These are phyloP conservation scores for Pichiaceae sp. DNA, from an alignment of 1,139 yeast genomes.

Conservation along the genomic window DNA sequence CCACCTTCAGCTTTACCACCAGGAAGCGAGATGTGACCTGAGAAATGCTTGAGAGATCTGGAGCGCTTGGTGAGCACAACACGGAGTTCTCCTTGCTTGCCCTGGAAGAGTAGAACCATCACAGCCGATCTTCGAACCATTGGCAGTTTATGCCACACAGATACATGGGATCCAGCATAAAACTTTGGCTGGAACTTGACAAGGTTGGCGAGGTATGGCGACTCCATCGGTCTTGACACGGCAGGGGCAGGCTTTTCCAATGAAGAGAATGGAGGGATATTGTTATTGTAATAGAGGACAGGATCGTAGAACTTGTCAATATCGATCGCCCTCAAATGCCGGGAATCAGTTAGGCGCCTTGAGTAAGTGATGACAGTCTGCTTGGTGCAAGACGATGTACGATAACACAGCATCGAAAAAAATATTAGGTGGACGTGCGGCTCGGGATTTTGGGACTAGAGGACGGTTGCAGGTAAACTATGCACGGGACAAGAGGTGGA, in stretches of 20 bases:
- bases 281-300: constrained; percentile 6
- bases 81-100: constrained; percentile 62
- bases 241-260: no score
- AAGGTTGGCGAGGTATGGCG: constrained; percentile 22
- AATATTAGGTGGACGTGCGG: not conserved
- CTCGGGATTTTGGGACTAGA: no score
- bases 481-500: not conserved
- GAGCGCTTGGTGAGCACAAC: constrained; percentile 76
- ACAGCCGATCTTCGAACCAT: constrained; percentile 67
- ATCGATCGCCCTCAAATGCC: constrained; percentile 2
- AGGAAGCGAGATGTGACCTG: constrained; percentile 85
- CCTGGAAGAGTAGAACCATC: constrained; percentile 61
- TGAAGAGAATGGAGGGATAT: constrained; percentile 13
- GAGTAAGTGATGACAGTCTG: constrained; percentile 15
- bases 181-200: constrained; percentile 21
- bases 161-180: constrained; percentile 10
- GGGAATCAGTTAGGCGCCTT: constrained; percentile 5
- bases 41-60: constrained; percentile 56
- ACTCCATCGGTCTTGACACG: no score
- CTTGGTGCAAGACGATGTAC: not conserved
- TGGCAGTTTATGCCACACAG: constrained; percentile 57
- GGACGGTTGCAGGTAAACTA: not conserved
- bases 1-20: constrained; percentile 78
- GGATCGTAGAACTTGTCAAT: not conserved
- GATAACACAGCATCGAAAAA: not conserved